Conservation (phyloP, 768 basidiomycete genomes). For the Suillus occidentalis region DNA sequence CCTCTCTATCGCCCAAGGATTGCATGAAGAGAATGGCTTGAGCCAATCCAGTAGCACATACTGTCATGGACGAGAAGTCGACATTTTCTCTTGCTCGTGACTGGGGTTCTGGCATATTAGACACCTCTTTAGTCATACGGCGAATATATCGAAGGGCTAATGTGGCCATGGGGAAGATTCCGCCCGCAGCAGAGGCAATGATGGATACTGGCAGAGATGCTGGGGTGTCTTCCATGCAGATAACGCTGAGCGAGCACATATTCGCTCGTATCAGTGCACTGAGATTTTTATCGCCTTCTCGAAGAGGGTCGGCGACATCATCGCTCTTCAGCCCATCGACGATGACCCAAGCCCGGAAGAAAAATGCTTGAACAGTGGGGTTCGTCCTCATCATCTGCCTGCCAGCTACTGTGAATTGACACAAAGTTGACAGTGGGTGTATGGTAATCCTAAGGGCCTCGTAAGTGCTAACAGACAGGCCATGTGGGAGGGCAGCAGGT, state of each 20-base stretch:
- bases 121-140: conserved; percentile 8
- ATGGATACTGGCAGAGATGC: conserved; percentile 1
- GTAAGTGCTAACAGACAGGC: conserved; percentile 5
- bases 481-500: background rate
- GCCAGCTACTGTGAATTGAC: conserved; percentile 1
- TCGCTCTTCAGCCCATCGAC: conserved; percentile 1
- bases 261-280: conserved; percentile 5
- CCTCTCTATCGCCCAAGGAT: conserved; percentile 1
- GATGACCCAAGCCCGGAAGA: conserved; percentile 6
- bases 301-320: background rate
- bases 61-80: conserved; percentile 6
- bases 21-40: conserved; percentile 8
- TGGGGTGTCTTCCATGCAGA: conserved; percentile 2
- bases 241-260: conserved; percentile 8
- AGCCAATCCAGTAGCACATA: conserved; percentile 5
- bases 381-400: conserved; percentile 3
- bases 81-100: background rate
- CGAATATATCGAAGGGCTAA: conserved; percentile 9
- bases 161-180: conserved; percentile 7
- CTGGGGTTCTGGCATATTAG: conserved; percentile 1
- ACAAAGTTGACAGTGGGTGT: conserved; percentile 6
- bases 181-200: conserved; percentile 2
- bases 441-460: conserved; percentile 6
- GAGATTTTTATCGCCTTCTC: conserved; percentile 4
- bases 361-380: conserved; percentile 5